Evolutionary conservation across 2,329 filamentous ascomycete genomes (phyloP).

Genomic region (Fusarium solani-melongenae): DNA sequence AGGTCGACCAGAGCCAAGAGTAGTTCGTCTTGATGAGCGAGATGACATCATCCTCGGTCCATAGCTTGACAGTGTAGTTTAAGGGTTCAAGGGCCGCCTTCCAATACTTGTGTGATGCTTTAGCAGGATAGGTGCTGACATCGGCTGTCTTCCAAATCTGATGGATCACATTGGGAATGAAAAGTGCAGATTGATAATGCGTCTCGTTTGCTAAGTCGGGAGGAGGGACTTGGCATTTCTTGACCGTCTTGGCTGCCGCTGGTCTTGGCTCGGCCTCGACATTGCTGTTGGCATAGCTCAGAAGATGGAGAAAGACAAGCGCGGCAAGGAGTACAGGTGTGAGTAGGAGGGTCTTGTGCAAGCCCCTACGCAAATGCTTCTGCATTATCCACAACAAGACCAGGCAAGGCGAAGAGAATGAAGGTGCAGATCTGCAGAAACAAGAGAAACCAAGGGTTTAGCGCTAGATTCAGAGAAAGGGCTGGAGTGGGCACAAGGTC

Average conservation of each 20-base stretch:
- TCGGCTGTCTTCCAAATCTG: constrained; percentile 11
- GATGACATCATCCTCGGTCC: not conserved
- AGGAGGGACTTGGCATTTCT: not conserved
- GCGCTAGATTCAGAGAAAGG: not conserved
- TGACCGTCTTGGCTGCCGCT: not conserved
- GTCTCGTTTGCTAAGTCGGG: not conserved
- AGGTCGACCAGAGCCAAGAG: not conserved
- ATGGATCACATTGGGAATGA: constrained; percentile 3
- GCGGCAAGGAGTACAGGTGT: not conserved
- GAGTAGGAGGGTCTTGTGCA: not conserved
- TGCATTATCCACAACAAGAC: not conserved
- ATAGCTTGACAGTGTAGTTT: not conserved
- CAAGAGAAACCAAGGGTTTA: not conserved
- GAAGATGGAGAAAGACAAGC: not conserved
- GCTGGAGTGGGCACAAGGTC: not conserved
- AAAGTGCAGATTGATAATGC: not conserved
- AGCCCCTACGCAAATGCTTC: not conserved
- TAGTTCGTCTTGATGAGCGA: not conserved
- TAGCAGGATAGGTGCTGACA: not conserved
- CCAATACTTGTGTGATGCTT: not conserved
- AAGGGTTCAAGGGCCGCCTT: not conserved
- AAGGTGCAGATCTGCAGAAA: not conserved
- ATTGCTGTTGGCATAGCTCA: not conserved
- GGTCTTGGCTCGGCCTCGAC: not conserved
- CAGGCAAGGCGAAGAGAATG: not conserved